These are phyloP conservation scores for Epichloe elymi DNA, from an alignment of 2,329 filamentous ascomycete genomes.

Conservation along the genomic window DNA sequence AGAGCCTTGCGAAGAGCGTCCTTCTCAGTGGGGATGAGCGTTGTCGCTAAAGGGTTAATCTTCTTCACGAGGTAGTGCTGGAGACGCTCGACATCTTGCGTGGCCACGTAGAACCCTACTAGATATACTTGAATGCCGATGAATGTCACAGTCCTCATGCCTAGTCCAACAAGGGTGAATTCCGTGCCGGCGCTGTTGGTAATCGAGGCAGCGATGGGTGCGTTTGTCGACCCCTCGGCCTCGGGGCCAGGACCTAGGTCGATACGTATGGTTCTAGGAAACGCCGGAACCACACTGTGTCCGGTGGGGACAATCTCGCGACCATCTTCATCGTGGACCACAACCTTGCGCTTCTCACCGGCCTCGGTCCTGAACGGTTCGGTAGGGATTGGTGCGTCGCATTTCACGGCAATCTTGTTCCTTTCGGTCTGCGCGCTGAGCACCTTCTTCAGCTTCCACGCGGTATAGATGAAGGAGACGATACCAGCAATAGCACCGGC, in stretches of 20 bases:
- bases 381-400: constrained; percentile 24
- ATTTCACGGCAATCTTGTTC: constrained; percentile 29
- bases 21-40: constrained; percentile 72
- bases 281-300: constrained; percentile 64
- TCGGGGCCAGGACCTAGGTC: constrained; percentile 24
- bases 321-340: constrained; percentile 54
- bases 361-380: constrained; percentile 35
- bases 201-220: constrained; percentile 25
- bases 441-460: constrained; percentile 35
- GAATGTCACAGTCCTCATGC: constrained; percentile 82
- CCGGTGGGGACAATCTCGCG: constrained; percentile 69
- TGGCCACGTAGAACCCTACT: constrained; percentile 82
- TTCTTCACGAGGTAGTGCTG: constrained; percentile 65
- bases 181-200: constrained; percentile 39
- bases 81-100: constrained; percentile 65
- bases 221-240: constrained; percentile 3
- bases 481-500: constrained; percentile 37
- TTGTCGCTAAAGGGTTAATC: constrained; percentile 66
- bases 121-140: constrained; percentile 87
- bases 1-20: constrained; percentile 56
- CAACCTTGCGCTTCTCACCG: constrained; percentile 40
- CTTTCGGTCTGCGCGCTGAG: constrained; percentile 20
- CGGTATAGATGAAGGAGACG: constrained; percentile 37
- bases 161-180: constrained; percentile 80
- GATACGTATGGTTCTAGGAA: constrained; percentile 60